A percentile compares a stretch with the other conserved stretches of the same genome.
phyloP scores from a whole-genome alignment of 345 rosid genomes.

The Syzygium jambos region DNA sequence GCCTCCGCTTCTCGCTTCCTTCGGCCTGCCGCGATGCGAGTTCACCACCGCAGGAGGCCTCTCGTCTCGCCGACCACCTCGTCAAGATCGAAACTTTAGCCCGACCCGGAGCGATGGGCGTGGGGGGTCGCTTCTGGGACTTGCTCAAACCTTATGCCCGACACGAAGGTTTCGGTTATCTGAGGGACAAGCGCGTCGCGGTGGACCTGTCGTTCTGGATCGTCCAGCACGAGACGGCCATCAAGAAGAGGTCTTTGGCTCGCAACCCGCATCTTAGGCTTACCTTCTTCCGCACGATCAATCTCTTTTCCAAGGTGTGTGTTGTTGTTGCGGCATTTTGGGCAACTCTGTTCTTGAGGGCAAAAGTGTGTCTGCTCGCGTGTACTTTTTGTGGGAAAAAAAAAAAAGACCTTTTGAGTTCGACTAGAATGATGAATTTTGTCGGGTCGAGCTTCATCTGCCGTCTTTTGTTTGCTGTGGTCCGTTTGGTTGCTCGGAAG shows the following conservation, averaged over 20 bases:
- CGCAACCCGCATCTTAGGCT: constrained; percentile 68
- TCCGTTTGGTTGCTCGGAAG: neutral
- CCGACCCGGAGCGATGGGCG: constrained; percentile 39
- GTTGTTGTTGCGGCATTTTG: neutral
- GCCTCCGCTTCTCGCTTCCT: neutral
- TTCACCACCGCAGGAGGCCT: neutral
- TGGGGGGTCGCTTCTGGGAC: constrained; percentile 93
- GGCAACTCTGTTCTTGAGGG: neutral
- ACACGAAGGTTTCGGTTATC: constrained; percentile 46
- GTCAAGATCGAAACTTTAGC: neutral
- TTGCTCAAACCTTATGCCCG: constrained; percentile 56
- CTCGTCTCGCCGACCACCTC: neutral
- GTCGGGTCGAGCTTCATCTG: neutral
- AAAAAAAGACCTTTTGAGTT: neutral
- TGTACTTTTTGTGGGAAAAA: neutral
- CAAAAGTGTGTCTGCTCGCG: neutral
- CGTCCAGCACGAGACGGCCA: constrained; percentile 76
- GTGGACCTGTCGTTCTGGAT: constrained; percentile 90
- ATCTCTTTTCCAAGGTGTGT: constrained; percentile 72
- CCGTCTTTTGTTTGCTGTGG: neutral
- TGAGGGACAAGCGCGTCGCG: constrained; percentile 70
- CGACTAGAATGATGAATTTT: neutral
- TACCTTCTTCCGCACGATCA: constrained; percentile 84
- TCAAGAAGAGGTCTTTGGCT: constrained; percentile 21
- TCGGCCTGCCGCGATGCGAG: neutral